These are phyloP conservation scores for Lipomyces kockii DNA, from an alignment of 805 yeast species.

Conservation along the genomic window DNA sequence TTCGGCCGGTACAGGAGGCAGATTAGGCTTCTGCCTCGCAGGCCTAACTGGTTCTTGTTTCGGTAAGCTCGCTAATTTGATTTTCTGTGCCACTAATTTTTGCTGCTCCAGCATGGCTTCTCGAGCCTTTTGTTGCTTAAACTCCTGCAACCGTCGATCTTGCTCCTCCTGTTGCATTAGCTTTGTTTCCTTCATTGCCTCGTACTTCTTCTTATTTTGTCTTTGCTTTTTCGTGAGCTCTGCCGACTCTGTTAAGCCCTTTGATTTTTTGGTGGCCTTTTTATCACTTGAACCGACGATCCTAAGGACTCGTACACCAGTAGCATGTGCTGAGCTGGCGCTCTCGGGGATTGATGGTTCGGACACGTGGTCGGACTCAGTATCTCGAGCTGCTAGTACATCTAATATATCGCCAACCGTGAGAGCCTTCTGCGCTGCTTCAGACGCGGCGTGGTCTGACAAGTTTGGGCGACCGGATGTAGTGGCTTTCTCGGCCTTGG, in stretches of 20 bases:
- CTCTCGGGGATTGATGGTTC: neutral
- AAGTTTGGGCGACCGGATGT: neutral
- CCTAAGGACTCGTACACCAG: slow-evolving; percentile 10
- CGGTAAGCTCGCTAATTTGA: neutral
- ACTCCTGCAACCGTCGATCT: slow-evolving; percentile 15
- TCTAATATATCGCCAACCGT: neutral
- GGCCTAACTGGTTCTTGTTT: slow-evolving; percentile 3
- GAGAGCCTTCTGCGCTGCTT: neutral
- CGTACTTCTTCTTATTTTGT: slow-evolving; percentile 23
- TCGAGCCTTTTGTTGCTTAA: slow-evolving; percentile 12
- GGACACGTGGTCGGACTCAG: neutral
- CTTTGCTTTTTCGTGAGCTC: slow-evolving; percentile 27
- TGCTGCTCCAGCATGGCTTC: slow-evolving; percentile 10
- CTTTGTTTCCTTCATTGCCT: slow-evolving; percentile 13
- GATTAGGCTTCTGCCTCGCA: neutral
- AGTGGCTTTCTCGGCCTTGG: neutral
- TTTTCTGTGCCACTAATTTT: slow-evolving; percentile 6
- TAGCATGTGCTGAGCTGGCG: neutral
- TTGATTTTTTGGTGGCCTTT: slow-evolving; percentile 1
- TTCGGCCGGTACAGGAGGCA: neutral
- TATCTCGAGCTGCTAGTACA: neutral
- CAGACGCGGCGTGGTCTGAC: neutral
- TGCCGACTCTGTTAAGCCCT: neutral
- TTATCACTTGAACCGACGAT: slow-evolving; percentile 12
- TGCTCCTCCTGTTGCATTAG: slow-evolving; percentile 18